Evolutionary conservation across 805 yeast species (phyloP), one percentile per base, ranked within the genome.

Genomic region (Metschnikowia santaceciliae): DNA sequence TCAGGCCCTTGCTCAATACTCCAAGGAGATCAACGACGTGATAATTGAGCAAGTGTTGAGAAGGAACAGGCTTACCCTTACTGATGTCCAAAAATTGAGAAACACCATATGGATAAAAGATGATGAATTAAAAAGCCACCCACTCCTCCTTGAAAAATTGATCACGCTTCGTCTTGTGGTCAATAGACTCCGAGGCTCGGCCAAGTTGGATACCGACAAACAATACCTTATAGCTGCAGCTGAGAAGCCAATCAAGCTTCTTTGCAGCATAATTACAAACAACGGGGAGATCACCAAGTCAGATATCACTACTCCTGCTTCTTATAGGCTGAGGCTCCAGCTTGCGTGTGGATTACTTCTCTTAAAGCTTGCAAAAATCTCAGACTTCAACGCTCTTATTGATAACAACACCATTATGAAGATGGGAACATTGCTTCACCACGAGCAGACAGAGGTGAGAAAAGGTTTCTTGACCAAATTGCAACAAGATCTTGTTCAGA

Each of bases 211-310:
- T 1, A 19, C 49, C 14, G 46, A 48, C 5, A 52, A 51, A 19
- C 20, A 39, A 14, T 55, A 42, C 6, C 40, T 53, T 7, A 15
- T 43, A 8, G 30, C 33, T 10, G 63, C 76, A 2, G 66, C 76
- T 2, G 67, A 58, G 3, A 72, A 75, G 49, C 57, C 48, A 67
- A 77, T 89, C 54, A 87, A 85, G 58, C 67, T 90, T 26, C 72
- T 90, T 32, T 72, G 80, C 33, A 80, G 90, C 1, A 70, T 88
- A 33, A 79, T 90, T 45, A 80, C 83, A 1, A 84, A 84, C 62
- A 86, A 87, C 42, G 96, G 96, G 30, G 96, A 90, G 60, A 76
- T 90, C 32, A 80, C 84, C 55, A 78, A 48, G 63, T 74, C 67
- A 57, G 83, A 86, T 14, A 35, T 50, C n/a, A n/a, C 48, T 5